Conservation (phyloP, 495 filamentous ascomycete genomes). For the Tuber melanosporum region DNA sequence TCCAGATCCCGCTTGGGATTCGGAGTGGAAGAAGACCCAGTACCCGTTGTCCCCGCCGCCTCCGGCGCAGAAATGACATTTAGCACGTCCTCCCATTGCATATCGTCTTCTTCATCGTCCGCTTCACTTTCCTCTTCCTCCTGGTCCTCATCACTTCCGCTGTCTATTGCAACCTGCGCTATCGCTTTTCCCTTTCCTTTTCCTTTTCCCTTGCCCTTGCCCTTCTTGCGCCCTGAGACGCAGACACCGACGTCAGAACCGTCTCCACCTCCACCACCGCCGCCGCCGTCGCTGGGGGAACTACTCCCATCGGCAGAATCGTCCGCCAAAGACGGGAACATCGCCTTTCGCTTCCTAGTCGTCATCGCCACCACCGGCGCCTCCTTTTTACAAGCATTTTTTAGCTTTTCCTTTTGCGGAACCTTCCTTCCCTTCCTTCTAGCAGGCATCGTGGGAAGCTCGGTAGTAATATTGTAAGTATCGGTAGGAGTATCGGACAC, state of each 20-base stretch:
- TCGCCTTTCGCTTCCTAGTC: not conserved
- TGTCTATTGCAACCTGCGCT: not conserved
- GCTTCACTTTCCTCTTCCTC: slow-evolving; percentile 44
- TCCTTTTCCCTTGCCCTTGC: not conserved
- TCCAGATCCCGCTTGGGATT: slow-evolving; percentile 57
- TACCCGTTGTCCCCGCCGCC: slow-evolving; percentile 23
- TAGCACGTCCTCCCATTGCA: slow-evolving; percentile 85
- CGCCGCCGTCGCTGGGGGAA: not conserved
- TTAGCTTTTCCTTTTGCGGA: not conserved
- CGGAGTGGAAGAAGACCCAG: slow-evolving; percentile 42
- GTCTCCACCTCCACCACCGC: not conserved
- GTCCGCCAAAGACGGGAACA: not conserved
- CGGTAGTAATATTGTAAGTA: not conserved
- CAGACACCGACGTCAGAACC: not conserved
- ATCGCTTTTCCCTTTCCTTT: not conserved
- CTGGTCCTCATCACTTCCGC: slow-evolving; percentile 10
- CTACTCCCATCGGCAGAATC: not conserved
- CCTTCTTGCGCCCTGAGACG: not conserved
- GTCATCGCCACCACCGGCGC: not conserved
- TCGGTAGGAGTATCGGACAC: not conserved
- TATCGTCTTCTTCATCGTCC: slow-evolving; percentile 60
- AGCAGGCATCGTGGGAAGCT: not conserved
- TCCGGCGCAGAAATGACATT: slow-evolving; percentile 45
- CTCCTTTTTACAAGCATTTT: not conserved
- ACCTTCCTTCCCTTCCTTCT: not conserved